Evolutionary conservation across 768 basidiomycete species (phyloP).

Genomic region (Xerocomus spinulosus): DNA sequence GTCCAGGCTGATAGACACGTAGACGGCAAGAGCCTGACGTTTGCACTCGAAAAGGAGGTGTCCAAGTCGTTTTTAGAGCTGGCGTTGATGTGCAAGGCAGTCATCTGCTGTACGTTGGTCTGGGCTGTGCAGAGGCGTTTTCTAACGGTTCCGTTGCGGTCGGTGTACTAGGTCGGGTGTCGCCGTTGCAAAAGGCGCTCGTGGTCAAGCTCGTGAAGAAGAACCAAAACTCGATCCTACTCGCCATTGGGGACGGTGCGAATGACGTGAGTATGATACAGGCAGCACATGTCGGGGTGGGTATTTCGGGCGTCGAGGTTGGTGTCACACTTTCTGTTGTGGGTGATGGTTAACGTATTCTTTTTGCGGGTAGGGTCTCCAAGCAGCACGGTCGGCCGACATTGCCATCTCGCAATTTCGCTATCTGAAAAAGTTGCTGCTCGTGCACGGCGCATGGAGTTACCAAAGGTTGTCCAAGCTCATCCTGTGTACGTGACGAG

Average conservation of each 20-base stretch:
- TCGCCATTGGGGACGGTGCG: constrained; percentile 96
- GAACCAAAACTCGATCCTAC: constrained; percentile 86
- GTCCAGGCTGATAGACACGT: not conserved
- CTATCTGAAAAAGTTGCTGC: constrained; percentile 86
- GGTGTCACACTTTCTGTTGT: constrained; percentile 5
- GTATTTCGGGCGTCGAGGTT: constrained; percentile 96
- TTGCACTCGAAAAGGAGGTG: constrained; percentile 89
- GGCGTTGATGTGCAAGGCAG: constrained; percentile 97
- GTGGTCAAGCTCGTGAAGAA: constrained; percentile 99
- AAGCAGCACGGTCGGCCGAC: constrained; percentile 97
- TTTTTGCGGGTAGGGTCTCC: constrained; percentile 68
- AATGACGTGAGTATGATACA: constrained; percentile 99
- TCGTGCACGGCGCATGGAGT: constrained; percentile 99
- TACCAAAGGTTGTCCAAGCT: constrained; percentile 93
- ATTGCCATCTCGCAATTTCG: constrained; percentile 98
- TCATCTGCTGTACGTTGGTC: constrained; percentile 77
- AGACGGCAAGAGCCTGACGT: constrained; percentile 95
- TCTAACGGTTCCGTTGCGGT: not conserved
- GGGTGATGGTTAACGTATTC: not conserved
- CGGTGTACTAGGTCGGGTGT: constrained; percentile 73
- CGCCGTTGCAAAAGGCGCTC: constrained; percentile 93
- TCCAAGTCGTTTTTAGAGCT: constrained; percentile 89
- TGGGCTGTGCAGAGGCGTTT: not conserved
- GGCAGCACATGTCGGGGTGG: constrained; percentile 95
- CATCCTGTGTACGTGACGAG: constrained; percentile 73